Percentiles rank a stretch among this genome's conserved stretches.
Conservation (phyloP, 73 alveolate genomes). For the Paraurostyla sp. region DNA sequence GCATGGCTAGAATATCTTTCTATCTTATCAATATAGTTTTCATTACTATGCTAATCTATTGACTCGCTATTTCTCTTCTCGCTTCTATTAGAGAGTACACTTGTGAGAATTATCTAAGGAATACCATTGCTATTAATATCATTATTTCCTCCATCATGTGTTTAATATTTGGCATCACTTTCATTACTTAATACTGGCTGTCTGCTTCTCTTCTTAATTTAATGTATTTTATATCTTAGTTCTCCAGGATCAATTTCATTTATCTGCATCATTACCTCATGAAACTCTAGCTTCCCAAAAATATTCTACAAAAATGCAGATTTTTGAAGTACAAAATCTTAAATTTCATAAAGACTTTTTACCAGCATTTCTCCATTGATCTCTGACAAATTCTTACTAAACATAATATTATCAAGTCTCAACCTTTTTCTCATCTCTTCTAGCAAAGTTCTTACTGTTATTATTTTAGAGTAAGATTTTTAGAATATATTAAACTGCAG, state of each 20-base stretch:
- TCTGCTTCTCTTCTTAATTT: background rate
- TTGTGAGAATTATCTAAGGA: too few relatives aligned
- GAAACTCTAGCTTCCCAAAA: background rate
- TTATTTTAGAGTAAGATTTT: background rate
- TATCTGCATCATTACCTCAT: background rate
- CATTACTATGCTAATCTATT: too few relatives aligned
- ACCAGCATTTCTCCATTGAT: background rate
- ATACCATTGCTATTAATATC: background rate
- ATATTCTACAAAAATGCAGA: background rate
- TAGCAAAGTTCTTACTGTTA: background rate
- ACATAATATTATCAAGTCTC: background rate
- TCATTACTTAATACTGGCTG: background rate
- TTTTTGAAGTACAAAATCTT: background rate
- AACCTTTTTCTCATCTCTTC: slow-evolving; percentile 8
- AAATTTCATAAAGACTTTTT: background rate
- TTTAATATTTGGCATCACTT: background rate
- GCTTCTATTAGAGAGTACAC: too few relatives aligned
- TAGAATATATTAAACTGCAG: background rate
- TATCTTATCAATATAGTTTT: too few relatives aligned
- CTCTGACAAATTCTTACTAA: background rate
- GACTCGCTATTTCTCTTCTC: too few relatives aligned
- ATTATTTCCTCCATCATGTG: background rate
- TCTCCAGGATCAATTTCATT: background rate
- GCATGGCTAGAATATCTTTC: too few relatives aligned
- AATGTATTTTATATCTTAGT: background rate